Evolutionary conservation across 225 moss, liverwort and hornwort species (phyloP), one percentile per base, ranked within the genome.

Genomic region (Antitrichia curtipendula): DNA sequence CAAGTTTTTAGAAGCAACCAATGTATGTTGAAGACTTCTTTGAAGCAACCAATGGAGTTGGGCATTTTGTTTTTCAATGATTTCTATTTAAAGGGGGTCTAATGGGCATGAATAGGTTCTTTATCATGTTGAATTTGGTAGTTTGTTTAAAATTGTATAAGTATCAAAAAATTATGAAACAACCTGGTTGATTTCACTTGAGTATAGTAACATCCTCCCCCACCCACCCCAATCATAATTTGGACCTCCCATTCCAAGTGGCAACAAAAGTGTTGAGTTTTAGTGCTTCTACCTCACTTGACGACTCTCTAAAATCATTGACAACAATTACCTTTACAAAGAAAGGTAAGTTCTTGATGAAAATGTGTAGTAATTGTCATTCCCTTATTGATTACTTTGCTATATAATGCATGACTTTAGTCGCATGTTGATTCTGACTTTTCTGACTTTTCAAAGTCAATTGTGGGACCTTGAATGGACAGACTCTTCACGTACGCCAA

Each of bases 141-240:
- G 0, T 21, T 32, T 13, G 50, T 13, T 75, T 15, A n/a, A 36
- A 36, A 36, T 3, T 15, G 6, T 8, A 0, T 3, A 14, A 13
- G 1, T 21, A 34, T 52, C 2, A 36, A 4, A 75, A 52, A 34
- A 75, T 52, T 23, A 52, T 0, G 1, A 14, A 52, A 52, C 2
- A 3, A 52, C 0, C 49, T 9, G 2, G 6, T 15, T 36, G 6
- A 12, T 36, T 74, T 54, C 10, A 76, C n/a, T 53, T 36, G 6
- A 34, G 1, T 34, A 9, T 0, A 0, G 1, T 23, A 36, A 36
- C 2, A 52, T 13, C 22, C 23, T 53, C 14, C 5, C 3, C 1
- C 0, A n/a, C n/a, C n/a, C n/a, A n/a, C n/a, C 2, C 0, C 9
- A 76, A 23, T 36, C 7, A 23, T 53, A 15, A 52, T 53, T 76